A percentile compares a stretch with the other conserved stretches of the same genome.
These are phyloP conservation scores for Hypoxylon sp. DNA, from an alignment of 2,329 filamentous ascomycete species.

Conservation along the genomic window DNA sequence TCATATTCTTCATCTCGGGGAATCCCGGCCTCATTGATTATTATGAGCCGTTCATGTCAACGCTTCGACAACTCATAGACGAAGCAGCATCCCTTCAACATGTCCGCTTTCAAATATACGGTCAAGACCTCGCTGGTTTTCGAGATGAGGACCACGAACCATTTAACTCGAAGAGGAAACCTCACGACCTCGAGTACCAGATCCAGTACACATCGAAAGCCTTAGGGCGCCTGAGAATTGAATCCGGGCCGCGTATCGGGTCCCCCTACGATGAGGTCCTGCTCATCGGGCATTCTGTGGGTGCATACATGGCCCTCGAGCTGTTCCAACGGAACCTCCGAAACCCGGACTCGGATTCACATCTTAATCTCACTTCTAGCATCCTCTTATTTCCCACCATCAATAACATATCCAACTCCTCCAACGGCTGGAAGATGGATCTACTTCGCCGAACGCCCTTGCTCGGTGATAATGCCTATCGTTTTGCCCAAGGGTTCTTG, in stretches of 20 bases:
- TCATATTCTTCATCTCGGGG: slow-evolving; percentile 80
- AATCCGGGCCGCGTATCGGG: slow-evolving; percentile 48
- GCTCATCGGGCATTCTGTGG: slow-evolving; percentile 80
- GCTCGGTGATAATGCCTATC: slow-evolving; percentile 57
- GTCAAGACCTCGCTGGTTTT: slow-evolving; percentile 70
- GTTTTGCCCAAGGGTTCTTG: slow-evolving; percentile 57
- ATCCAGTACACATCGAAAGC: slow-evolving; percentile 59
- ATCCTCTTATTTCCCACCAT: slow-evolving; percentile 81
- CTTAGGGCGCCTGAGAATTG: slow-evolving; percentile 51
- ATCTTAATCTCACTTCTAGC: slow-evolving; percentile 61
- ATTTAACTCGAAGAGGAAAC: slow-evolving; percentile 56
- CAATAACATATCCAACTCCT: slow-evolving; percentile 74
- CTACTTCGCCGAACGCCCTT: slow-evolving; percentile 57
- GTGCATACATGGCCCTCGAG: slow-evolving; percentile 77
- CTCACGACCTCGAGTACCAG: slow-evolving; percentile 66
- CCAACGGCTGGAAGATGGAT: slow-evolving; percentile 66
- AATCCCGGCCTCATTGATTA: slow-evolving; percentile 82
- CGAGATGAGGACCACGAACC: slow-evolving; percentile 63
- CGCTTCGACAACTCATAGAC: slow-evolving; percentile 66
- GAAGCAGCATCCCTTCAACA: slow-evolving; percentile 44
- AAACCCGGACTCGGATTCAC: slow-evolving; percentile 50
- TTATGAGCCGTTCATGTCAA: slow-evolving; percentile 74
- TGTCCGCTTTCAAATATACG: slow-evolving; percentile 66
- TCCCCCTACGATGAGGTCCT: slow-evolving; percentile 68
- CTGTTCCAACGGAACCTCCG: slow-evolving; percentile 69